These are phyloP conservation scores for Xylaria sp. DNA, from an alignment of 2,329 filamentous ascomycete species.

Conservation along the genomic window DNA sequence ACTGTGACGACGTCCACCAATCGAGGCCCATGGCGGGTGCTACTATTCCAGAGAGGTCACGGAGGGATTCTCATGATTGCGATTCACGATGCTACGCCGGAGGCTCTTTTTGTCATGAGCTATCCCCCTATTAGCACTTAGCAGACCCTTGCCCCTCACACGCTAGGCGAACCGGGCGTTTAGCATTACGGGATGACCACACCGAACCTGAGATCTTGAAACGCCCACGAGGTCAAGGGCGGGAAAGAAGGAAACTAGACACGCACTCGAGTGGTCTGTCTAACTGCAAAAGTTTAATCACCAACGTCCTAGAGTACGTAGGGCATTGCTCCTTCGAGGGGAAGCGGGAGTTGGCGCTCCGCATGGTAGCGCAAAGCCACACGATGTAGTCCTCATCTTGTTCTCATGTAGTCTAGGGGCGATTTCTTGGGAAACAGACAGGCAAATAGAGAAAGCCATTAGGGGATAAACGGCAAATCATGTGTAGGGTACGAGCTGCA, in stretches of 20 bases:
- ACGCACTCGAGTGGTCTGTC: background rate
- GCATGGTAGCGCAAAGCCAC: constrained; percentile 16
- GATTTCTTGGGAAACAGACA: constrained; percentile 2
- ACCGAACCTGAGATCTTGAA: background rate
- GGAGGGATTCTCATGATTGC: background rate
- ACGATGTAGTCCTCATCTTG: background rate
- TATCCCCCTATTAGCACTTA: background rate
- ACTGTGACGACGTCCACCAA: background rate
- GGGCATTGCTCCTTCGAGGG: constrained; percentile 39
- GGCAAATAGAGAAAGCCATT: constrained; percentile 16
- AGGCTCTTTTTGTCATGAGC: background rate
- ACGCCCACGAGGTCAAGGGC: background rate
- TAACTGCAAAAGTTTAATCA: background rate
- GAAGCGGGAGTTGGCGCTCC: constrained; percentile 43
- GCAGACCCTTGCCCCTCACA: background rate
- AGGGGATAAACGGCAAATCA: constrained; percentile 21
- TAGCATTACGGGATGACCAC: background rate
- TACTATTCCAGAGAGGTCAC: constrained; percentile 3
- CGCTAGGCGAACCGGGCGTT: background rate
- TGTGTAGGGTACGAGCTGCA: background rate
- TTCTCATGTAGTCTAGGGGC: background rate
- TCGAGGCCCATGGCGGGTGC: constrained; percentile 19
- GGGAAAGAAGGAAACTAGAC: background rate
- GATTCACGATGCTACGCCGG: background rate
- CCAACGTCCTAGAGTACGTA: constrained; percentile 19